Base-by-base conservation (phyloP, 2,329 filamentous ascomycete species). In the Whalleya microplaca region DNA sequence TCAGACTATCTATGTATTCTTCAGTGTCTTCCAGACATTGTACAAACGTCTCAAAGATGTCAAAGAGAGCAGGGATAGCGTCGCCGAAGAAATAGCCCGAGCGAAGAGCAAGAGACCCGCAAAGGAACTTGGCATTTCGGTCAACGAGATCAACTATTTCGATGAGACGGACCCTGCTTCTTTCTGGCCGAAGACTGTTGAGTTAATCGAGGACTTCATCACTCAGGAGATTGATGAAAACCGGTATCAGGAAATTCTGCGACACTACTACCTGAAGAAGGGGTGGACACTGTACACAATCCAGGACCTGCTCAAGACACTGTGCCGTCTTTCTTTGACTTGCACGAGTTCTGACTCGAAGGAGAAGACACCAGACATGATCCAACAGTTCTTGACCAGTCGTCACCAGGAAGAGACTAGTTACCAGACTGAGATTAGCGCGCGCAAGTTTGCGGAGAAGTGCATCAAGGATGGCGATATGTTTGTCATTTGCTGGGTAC, bases 221-320 rank as follows among this genome's bases (percentile, higher is more conserved):
- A 85, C 87, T 43, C 88, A 89, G 4, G 91, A 96, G 9, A 80
- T 93, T 40, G 95, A 98, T 50, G 87, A 93, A 73, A 82, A 79
- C 51, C 87, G 91, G 27, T 91, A 96, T 65, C 94, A 98, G 73
- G 93, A 98, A 68, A 89, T 92, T 5, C 81, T 99, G 54, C 89
- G 95, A 21, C 90, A 93, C 63, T 97, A 92, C 76, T 99, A 97
- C 72, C 82, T 98, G 55, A 88, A 89, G 70, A 90, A 87, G 63
- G 95, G 95, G 6, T 99, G 94, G 89, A 92, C 92, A 68, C 77
- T 98, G 41, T 99, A 98, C 77, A 93, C 91, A 3, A 87, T 98
- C 62, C 91, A 96, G 69, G 93, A 96, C 71, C 85, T 97, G 27
- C 84, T 98, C 51, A 87, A 87, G 69, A 89, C 89, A 1, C 84